Base-by-base conservation (phyloP, 441 rosid species). In the Populus hybrid region DNA sequence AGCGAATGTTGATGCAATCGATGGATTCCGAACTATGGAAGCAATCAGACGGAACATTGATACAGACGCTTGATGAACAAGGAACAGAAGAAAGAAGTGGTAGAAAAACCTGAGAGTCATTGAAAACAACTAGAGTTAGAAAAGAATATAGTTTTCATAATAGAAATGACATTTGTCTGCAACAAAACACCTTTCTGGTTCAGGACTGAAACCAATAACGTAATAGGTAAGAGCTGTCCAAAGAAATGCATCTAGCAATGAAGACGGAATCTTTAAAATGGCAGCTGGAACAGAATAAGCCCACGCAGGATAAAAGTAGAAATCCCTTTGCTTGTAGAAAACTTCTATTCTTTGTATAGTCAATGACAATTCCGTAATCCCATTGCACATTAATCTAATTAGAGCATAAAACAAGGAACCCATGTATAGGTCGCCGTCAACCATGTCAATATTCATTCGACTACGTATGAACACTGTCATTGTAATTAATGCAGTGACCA, bases 281-380 rank as follows among this genome's bases (percentile, higher is more conserved):
- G 69, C 23, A 18, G 84, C 57, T 2, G 86, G 81, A 38, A 79
- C 68, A 23, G 84, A 65, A 65, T 64, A 77, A 46, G 83, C 73
- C 86, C 86, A 84, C 30, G 86, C 84, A 59, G 86, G 84, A 72
- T 84, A 84, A 65, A 84, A 81, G 79, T 59, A 76, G 26, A 68
- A 69, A n/a, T 84, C 84, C 72, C 81, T 79, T 40, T 81, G 84
- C 70, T 84, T 79, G 75, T 79, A 81, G 53, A 84, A 79, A 18
- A 69, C 81, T 18, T 53, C 6, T 0, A 84, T 76, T 79, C 84
- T 79, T 1, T 23, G 24, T 38, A 40, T 69, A 6, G 81, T 84
- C 75, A 79, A 6, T 30, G 79, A 10, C 14, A 79, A 42, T 59
- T 84, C 84, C 2, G 76, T 61, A 8, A 75, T 3, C 30, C 80